phyloP scores from a whole-genome alignment of 306 rosid species.

The Luffa aegyptiaca region DNA sequence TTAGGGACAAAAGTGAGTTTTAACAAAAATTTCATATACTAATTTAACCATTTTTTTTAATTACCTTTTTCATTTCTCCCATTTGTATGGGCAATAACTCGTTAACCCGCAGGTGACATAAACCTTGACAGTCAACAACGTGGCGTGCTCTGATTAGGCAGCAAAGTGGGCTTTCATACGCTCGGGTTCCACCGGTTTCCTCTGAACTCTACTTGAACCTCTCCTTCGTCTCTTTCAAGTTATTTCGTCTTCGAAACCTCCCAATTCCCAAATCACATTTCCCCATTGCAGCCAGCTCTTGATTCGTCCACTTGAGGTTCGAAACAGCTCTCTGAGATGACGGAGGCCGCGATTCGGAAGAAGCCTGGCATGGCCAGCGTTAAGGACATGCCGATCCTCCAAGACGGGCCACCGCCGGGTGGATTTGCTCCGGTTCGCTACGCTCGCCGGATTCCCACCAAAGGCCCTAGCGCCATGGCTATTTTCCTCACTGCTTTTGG shows the following conservation, averaged over 20 bases:
- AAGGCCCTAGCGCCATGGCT: conserved; percentile 83
- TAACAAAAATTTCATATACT: no score
- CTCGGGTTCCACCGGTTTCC: neutral
- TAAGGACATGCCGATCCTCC: conserved; percentile 96
- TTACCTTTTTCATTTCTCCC: neutral
- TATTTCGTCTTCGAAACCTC: neutral
- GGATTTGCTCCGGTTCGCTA: conserved; percentile 93
- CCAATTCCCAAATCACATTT: neutral
- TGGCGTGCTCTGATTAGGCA: neutral
- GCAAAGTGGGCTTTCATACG: neutral
- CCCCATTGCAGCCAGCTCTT: neutral
- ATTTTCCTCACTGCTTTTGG: conserved; percentile 71
- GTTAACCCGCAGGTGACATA: neutral
- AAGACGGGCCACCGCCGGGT: conserved; percentile 98
- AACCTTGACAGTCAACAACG: neutral
- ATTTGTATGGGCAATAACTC: neutral
- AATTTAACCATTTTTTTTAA: no score
- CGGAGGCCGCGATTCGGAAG: conserved; percentile 82
- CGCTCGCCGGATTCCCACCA: conserved; percentile 96
- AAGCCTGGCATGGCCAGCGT: conserved; percentile 98
- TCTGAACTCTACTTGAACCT: neutral
- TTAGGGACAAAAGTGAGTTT: no score
- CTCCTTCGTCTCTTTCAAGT: neutral
- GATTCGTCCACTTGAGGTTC: neutral
- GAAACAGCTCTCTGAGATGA: conserved; percentile 36